Percentiles rank a stretch among this genome's conserved stretches.
Conservation (phyloP, 148 eudicot species). For the Pouteria glomerata region DNA sequence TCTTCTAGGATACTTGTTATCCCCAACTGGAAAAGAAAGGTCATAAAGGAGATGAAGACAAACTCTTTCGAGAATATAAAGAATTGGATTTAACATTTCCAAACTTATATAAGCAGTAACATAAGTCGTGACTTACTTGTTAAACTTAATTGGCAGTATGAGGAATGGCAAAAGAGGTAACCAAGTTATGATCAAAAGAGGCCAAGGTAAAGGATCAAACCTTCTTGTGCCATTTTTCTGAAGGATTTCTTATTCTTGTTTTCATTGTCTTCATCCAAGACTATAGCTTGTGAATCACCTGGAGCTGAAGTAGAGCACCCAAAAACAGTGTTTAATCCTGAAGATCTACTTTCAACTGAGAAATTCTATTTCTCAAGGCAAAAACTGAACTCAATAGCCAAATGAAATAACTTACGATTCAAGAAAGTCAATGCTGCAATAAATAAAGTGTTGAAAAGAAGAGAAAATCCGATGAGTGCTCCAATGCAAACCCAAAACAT, state of each 20-base stretch:
- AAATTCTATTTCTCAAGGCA: neutral
- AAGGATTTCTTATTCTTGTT: slow-evolving; percentile 20
- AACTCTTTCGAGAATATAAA: neutral
- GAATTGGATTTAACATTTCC: neutral
- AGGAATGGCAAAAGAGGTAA: neutral
- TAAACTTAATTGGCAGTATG: neutral
- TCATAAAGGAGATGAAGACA: neutral
- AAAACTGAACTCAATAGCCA: neutral
- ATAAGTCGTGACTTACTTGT: neutral
- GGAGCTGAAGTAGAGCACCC: slow-evolving; percentile 39
- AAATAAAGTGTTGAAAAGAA: slow-evolving; percentile 58
- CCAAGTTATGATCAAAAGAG: neutral
- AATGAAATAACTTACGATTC: slow-evolving; percentile 41
- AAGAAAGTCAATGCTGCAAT: slow-evolving; percentile 49
- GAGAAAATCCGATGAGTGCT: slow-evolving; percentile 57
- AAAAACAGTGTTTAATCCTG: neutral
- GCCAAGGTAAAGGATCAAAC: slow-evolving; percentile 9
- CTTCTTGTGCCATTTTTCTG: slow-evolving; percentile 12
- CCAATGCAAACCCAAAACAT: slow-evolving; percentile 70
- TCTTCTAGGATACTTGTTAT: neutral
- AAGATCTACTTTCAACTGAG: neutral
- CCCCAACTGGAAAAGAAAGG: neutral
- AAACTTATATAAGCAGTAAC: neutral
- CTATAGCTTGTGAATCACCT: slow-evolving; percentile 36
- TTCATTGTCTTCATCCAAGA: slow-evolving; percentile 29